Conservation (phyloP, 2,329 filamentous ascomycete genomes). For the Sclerotinia borealis region DNA sequence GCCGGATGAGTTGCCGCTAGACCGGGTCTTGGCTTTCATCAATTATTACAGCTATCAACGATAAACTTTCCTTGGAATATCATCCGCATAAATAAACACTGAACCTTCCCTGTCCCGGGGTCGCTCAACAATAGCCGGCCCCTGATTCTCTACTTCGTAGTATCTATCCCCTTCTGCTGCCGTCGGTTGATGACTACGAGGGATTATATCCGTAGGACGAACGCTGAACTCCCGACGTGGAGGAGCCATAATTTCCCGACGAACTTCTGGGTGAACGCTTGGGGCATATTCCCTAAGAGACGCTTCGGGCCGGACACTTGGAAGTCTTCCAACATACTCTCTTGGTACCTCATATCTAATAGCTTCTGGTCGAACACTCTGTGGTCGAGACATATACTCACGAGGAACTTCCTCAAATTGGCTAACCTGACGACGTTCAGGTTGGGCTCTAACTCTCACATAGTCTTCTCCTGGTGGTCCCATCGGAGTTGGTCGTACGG, state of each 20-base stretch:
- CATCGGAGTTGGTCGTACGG: conserved; percentile 39
- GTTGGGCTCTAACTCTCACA: conserved; percentile 38
- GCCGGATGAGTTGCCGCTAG: not conserved
- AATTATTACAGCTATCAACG: conserved; percentile 18
- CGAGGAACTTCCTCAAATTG: conserved; percentile 42
- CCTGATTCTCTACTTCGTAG: conserved; percentile 23
- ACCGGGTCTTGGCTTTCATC: not conserved
- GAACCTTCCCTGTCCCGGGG: conserved; percentile 28
- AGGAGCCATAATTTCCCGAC: conserved; percentile 23
- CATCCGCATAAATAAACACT: conserved; percentile 30
- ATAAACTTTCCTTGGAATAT: conserved; percentile 29
- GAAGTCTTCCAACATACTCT: conserved; percentile 39
- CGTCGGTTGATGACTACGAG: conserved; percentile 23
- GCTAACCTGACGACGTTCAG: conserved; percentile 26
- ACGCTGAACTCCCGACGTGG: conserved; percentile 29
- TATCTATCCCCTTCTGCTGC: conserved; percentile 25
- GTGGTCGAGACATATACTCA: conserved; percentile 41
- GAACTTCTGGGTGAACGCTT: conserved; percentile 34
- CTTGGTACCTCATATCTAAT: conserved; percentile 38
- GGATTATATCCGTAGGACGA: conserved; percentile 23
- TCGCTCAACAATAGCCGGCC: conserved; percentile 27
- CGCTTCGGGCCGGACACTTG: conserved; percentile 35
- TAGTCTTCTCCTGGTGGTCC: conserved; percentile 34
- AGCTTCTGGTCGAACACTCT: conserved; percentile 51
- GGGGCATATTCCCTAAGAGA: conserved; percentile 31